Conservation (phyloP, 2,329 filamentous ascomycete species). For the Daldinia sp. region DNA sequence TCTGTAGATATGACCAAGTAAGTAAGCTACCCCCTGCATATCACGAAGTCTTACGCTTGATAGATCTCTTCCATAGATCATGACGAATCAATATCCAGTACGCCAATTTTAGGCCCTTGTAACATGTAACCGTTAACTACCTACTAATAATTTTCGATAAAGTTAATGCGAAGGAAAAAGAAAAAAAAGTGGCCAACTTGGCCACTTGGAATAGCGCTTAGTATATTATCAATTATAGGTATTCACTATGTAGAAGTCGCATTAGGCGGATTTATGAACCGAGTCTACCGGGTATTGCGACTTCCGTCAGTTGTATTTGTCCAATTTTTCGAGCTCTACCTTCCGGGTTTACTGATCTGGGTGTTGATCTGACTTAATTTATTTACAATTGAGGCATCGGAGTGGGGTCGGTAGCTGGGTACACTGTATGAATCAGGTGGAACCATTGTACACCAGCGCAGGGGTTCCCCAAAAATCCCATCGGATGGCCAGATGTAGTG, state of each 20-base stretch:
- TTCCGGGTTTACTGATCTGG: slow-evolving; percentile 31
- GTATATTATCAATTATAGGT: not conserved
- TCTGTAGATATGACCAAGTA: not conserved
- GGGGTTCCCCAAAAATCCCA: slow-evolving; percentile 29
- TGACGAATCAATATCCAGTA: not conserved
- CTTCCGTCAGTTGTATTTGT: slow-evolving; percentile 19
- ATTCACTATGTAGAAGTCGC: not conserved
- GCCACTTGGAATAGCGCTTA: not conserved
- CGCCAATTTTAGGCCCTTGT: not conserved
- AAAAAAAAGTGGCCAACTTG: not conserved
- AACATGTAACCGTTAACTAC: no score
- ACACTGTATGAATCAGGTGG: not conserved
- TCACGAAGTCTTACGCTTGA: slow-evolving; percentile 4
- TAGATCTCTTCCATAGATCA: not conserved
- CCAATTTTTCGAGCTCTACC: slow-evolving; percentile 20
- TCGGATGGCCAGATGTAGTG: slow-evolving; percentile 14
- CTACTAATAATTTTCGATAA: no score
- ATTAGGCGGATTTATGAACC: slow-evolving; percentile 16
- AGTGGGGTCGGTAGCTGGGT: not conserved
- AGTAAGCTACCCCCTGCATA: not conserved
- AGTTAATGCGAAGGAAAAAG: no score
- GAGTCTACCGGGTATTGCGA: not conserved
- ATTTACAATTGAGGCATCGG: slow-evolving; percentile 14
- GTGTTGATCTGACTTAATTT: slow-evolving; percentile 26
- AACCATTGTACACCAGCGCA: slow-evolving; percentile 1